phyloP scores from a whole-genome alignment of 108 stramenopile species.

The Seminavis robusta region DNA sequence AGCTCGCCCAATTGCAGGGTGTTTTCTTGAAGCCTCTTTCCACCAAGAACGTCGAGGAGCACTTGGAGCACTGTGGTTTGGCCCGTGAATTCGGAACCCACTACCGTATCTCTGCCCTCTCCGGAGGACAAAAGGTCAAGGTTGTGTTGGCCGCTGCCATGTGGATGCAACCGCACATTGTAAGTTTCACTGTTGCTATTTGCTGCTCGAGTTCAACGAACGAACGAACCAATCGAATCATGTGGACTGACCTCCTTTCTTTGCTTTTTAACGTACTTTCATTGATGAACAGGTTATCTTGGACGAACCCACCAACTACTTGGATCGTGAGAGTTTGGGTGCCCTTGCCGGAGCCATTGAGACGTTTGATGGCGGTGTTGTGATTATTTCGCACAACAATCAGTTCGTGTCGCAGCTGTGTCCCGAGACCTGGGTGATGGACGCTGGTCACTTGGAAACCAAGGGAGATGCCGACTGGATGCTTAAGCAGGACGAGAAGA shows the following conservation, averaged over 20 bases:
- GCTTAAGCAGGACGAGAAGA: slow-evolving; percentile 94
- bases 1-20: slow-evolving; percentile 94
- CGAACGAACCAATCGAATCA: too few species aligned
- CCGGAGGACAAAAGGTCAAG: slow-evolving; percentile 99
- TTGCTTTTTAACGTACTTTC: slow-evolving; percentile 5
- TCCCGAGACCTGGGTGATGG: slow-evolving; percentile 99
- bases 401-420: slow-evolving; percentile 96
- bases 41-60: slow-evolving; percentile 97
- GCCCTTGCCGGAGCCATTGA: slow-evolving; percentile 98
- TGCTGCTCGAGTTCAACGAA: too few species aligned
- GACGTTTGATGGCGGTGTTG: slow-evolving; percentile 95
- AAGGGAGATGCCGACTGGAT: slow-evolving; percentile 99
- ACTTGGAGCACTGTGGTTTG: slow-evolving; percentile 96
- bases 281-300: too few species aligned
- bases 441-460: slow-evolving; percentile 93
- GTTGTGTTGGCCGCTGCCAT: slow-evolving; percentile 98
- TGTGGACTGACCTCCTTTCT: not conserved
- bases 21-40: slow-evolving; percentile 92
- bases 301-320: slow-evolving; percentile 99
- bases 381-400: slow-evolving; percentile 99
- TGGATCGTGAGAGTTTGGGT: slow-evolving; percentile 97
- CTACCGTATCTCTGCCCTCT: slow-evolving; percentile 97
- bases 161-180: slow-evolving; percentile 99
- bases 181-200: too few species aligned
- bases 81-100: slow-evolving; percentile 97